These are phyloP conservation scores for Vickermania spadyakhi DNA, from an alignment of 208 protist genomes.

Conservation along the genomic window DNA sequence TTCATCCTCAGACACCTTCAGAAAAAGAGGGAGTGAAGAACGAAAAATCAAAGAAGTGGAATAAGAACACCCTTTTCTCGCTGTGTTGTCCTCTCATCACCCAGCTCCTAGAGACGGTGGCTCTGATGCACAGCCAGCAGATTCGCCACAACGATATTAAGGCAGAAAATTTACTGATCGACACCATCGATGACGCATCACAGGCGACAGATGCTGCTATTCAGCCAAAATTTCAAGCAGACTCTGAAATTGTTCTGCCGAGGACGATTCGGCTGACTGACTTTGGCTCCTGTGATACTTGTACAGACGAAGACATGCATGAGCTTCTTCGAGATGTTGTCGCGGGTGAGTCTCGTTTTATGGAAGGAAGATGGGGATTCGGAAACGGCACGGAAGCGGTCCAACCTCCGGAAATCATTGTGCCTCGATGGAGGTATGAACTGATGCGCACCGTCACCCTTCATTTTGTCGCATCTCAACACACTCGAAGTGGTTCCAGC, in stretches of 20 bases:
- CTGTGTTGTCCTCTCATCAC: slow-evolving; percentile 48
- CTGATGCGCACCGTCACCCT: slow-evolving; percentile 25
- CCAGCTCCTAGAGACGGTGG: slow-evolving; percentile 60
- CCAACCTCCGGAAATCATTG: slow-evolving; percentile 68
- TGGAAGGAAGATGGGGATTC: slow-evolving; percentile 42
- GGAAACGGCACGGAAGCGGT: slow-evolving; percentile 67
- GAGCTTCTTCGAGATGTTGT: slow-evolving; percentile 33
- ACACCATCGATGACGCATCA: slow-evolving; percentile 37
- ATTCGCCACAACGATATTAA: slow-evolving; percentile 50
- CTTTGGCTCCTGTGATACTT: slow-evolving; percentile 70
- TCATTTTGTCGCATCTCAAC: background rate
- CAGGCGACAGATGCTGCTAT: slow-evolving; percentile 37
- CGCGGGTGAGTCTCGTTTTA: slow-evolving; percentile 31
- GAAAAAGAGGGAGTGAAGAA: background rate
- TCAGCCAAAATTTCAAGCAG: background rate
- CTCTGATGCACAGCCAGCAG: slow-evolving; percentile 34
- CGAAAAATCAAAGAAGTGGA: background rate
- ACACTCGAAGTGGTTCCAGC: background rate
- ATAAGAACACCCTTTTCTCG: slow-evolving; percentile 15
- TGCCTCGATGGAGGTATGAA: slow-evolving; percentile 36
- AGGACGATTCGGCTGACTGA: slow-evolving; percentile 47
- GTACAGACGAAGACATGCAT: slow-evolving; percentile 40
- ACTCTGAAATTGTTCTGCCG: slow-evolving; percentile 16
- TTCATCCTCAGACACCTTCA: slow-evolving; percentile 4
- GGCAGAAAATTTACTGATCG: slow-evolving; percentile 44